Evolutionary conservation across 2,329 filamentous ascomycete species (phyloP).

Genomic region (Cytospora leucostoma): DNA sequence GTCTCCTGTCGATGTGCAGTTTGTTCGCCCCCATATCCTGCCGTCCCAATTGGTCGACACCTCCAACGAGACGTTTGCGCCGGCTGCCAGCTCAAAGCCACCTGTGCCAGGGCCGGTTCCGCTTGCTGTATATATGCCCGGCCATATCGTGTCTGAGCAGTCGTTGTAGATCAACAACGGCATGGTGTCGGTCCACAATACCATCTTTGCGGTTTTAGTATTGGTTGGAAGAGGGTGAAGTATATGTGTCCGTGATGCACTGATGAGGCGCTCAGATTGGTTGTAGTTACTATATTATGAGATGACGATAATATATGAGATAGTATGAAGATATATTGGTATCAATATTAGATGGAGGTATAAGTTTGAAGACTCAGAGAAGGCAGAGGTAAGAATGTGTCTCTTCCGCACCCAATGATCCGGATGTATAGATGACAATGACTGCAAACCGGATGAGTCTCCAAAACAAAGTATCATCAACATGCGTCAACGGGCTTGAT

Average conservation of each 20-base stretch:
- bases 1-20: conserved; percentile 72
- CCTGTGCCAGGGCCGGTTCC: conserved; percentile 67
- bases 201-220: conserved; percentile 17
- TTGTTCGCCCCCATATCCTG: conserved; percentile 79
- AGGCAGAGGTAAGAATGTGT: conserved; percentile 1
- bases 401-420: background rate
- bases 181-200: conserved; percentile 38
- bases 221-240: background rate
- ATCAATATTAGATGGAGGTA: background rate
- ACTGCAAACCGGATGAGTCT: conserved; percentile 6
- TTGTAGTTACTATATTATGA: background rate
- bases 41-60: conserved; percentile 79
- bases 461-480: conserved; percentile 8
- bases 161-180: conserved; percentile 71
- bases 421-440: background rate
- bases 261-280: background rate
- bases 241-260: background rate
- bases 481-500: conserved; percentile 14
- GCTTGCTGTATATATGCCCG: conserved; percentile 71
- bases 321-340: conserved; percentile 1
- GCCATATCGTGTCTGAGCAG: conserved; percentile 73
- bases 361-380: conserved; percentile 11
- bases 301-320: conserved; percentile 5
- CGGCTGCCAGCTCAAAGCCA: conserved; percentile 67
- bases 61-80: conserved; percentile 60